Conservation (phyloP, 2,329 filamentous ascomycete genomes). For the Aspergillus felis region DNA sequence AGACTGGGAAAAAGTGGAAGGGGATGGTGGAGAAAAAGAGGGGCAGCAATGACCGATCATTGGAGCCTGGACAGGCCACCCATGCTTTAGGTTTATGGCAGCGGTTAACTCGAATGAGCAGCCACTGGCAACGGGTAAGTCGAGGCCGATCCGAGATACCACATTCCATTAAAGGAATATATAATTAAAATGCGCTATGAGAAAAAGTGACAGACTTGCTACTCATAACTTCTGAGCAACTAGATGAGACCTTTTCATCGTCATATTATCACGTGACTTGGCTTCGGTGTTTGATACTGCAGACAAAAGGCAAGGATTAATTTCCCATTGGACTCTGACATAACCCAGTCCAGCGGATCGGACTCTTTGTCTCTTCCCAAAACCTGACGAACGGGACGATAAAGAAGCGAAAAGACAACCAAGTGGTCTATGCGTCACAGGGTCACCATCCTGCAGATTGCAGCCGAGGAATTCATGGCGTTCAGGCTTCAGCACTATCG, state of each 20-base stretch:
- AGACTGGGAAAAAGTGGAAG: conserved; percentile 5
- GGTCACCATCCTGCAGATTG: background rate
- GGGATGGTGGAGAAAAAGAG: conserved; percentile 4
- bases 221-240: no score
- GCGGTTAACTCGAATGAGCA: conserved; percentile 12
- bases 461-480: background rate
- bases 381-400: background rate
- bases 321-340: background rate
- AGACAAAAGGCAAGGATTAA: background rate
- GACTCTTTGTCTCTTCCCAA: conserved; percentile 11
- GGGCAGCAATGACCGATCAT: conserved; percentile 7
- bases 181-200: background rate
- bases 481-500: background rate
- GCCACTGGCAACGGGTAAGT: conserved; percentile 4
- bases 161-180: no score
- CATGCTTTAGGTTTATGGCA: conserved; percentile 5
- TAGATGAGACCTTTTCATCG: no score
- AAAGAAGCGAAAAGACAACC: background rate
- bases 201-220: background rate
- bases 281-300: background rate
- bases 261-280: background rate
- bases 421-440: background rate
- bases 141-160: background rate
- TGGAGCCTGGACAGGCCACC: conserved; percentile 1
- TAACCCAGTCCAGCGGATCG: conserved; percentile 23